These are phyloP conservation scores for Nannizziopsis barbatae DNA, from an alignment of 2,329 filamentous ascomycete species.

Conservation along the genomic window DNA sequence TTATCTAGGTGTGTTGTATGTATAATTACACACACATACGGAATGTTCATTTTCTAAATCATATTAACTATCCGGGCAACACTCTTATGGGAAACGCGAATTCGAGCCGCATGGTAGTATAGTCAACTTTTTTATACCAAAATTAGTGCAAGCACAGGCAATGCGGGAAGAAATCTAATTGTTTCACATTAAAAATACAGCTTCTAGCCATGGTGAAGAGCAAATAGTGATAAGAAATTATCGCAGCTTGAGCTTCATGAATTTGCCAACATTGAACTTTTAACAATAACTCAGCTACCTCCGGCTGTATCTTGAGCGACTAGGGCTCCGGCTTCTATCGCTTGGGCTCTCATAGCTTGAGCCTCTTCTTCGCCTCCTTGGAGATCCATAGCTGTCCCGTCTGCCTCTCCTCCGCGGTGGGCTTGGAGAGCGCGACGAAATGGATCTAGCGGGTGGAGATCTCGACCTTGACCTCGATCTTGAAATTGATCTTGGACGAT, in stretches of 20 bases:
- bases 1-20: conserved; percentile 10
- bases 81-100: no score
- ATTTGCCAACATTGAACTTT: not conserved
- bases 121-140: no score
- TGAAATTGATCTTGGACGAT: conserved; percentile 51
- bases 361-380: conserved; percentile 42
- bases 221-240: no score
- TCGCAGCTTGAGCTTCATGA: no score
- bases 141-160: no score
- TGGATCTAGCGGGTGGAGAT: conserved; percentile 23
- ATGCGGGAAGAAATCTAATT: no score
- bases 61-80: no score
- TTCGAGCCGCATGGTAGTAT: no score
- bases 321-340: conserved; percentile 41
- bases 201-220: no score
- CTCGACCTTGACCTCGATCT: conserved; percentile 34
- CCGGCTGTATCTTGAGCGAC: conserved; percentile 23
- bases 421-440: conserved; percentile 32
- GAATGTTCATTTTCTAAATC: no score
- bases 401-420: conserved; percentile 28
- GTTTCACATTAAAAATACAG: no score
- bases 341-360: conserved; percentile 50
- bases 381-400: conserved; percentile 27
- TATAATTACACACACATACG: not conserved
- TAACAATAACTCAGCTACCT: not conserved